Conservation (phyloP, 2,329 filamentous ascomycete genomes). For the Rugonectria rugulosa region DNA sequence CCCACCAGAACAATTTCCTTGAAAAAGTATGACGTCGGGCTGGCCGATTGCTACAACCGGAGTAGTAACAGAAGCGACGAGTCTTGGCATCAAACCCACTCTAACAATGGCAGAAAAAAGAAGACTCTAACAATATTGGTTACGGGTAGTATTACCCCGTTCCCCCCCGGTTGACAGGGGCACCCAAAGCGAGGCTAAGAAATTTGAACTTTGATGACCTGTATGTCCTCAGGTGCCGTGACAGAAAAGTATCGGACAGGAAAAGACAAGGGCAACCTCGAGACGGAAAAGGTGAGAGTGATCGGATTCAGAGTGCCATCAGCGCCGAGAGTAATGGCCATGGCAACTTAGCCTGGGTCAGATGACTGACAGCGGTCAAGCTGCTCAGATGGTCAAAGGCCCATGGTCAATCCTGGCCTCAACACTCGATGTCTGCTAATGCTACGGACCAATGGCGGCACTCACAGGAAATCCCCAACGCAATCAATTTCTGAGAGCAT, state of each 20-base stretch:
- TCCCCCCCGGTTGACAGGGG: too few species aligned
- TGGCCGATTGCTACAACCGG: conserved; percentile 5
- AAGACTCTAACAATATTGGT: background rate
- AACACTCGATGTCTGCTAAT: background rate
- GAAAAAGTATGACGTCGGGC: conserved; percentile 16
- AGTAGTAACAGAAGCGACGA: conserved; percentile 3
- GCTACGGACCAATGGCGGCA: background rate
- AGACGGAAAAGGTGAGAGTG: conserved; percentile 5
- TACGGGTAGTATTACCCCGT: too few species aligned
- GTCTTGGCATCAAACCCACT: background rate
- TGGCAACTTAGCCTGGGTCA: conserved; percentile 22
- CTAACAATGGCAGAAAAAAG: background rate
- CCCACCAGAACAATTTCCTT: background rate
- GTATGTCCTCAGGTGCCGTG: conserved; percentile 6
- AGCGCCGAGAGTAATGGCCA: conserved; percentile 11
- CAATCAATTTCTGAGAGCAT: too few species aligned
- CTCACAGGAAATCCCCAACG: background rate
- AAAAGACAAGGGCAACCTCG: background rate
- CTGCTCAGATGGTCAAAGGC: background rate
- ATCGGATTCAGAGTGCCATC: conserved; percentile 1
- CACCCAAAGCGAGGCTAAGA: background rate
- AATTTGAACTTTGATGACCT: background rate
- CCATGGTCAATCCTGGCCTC: background rate
- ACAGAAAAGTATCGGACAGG: background rate
- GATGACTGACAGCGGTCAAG: conserved; percentile 2